Base-by-base conservation (phyloP, 208 protist species). In the Wallacemonas sp. region DNA sequence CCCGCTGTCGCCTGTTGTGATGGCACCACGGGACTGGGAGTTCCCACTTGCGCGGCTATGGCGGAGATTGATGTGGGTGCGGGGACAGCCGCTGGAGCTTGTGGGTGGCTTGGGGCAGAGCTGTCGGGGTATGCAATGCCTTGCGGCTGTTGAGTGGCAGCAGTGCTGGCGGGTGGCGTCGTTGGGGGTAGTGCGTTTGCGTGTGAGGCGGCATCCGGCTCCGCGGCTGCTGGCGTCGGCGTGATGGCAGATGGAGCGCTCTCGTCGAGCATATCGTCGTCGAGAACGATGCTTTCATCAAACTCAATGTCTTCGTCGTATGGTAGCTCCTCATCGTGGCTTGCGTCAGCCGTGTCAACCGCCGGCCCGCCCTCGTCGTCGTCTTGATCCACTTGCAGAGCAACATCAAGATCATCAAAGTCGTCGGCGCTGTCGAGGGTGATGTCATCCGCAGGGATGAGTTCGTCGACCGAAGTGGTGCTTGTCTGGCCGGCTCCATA, bases 341-440 rank as follows among this genome's bases (percentile, higher is more conserved):
- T n/a, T n/a, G n/a, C n/a, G n/a, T n/a, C n/a, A n/a, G n/a, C n/a
- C n/a, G 33, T 66, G 29, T 68, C 57, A 1, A 30, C 21, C 47
- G 36, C 60, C 23, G 67, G n/a, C n/a, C 44, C 39, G 24, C 70
- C 26, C 19, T 68, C 65, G n/a, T 55, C 69, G 49, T 68, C 68
- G n/a, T 76, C 23, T 12, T 62, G 12, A 21, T 63, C 54, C 8
- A 34, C 67, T n/a, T 65, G 43, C 41, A 54, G 21, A 9, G 48
- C 29, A 2, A 32, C 27, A 11, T 73, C 39, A 3, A 62, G 38
- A 23, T 70, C 70, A 23, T 81, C 72, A 46, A 83, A 70, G 41
- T 78, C 68, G 24, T 72, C 76, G 49, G 72, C 64, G 12, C 72
- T 74, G 27, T 76, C 73, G n/a, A 71, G 30, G 8, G 63, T 52